Base-by-base conservation (phyloP, 225 moss, liverwort and hornwort genomes). In the Bryoerythrophyllum caledonicum region DNA sequence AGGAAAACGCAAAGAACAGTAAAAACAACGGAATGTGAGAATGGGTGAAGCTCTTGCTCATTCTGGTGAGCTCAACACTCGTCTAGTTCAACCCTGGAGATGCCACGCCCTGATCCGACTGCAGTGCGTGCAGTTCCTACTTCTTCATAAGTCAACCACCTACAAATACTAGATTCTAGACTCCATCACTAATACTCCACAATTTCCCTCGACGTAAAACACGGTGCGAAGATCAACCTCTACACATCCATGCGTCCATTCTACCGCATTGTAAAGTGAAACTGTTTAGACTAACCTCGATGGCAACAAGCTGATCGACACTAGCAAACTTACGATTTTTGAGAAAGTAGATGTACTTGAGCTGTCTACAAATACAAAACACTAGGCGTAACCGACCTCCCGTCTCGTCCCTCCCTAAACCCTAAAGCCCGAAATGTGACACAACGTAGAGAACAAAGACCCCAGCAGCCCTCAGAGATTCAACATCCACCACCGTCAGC, bases 141-240 rank as follows among this genome's bases (percentile, higher is more conserved):
- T 76, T 91, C 94, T 68, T 94, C 93, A 79, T 88, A 99, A 51
- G 93, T 93, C 87, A 91, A 78, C 94, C 97, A 99, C 76, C 82
- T 84, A 28, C 6, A 49, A 49, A 49, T 49, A 49, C 48, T 19
- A 34, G 44, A 52, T 52, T 40, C 46, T 32, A 32, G 21, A 34
- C 55, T 19, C 11, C 15, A 60, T 34, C 74, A 38, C 25, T 51
- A n/a, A n/a, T n/a, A n/a, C n/a, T n/a, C n/a, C n/a, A n/a, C n/a
- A n/a, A n/a, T n/a, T n/a, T n/a, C n/a, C n/a, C n/a, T n/a, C n/a
- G n/a, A n/a, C n/a, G n/a, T n/a, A n/a, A n/a, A n/a, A n/a, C n/a
- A n/a, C n/a, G 28, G 23, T n/a, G 28, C 20, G n/a, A 49, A 59
- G 13, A 16, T 58, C 21, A 52, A 67, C 35, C 44, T 62, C 35